Base-by-base conservation (phyloP, 371 early-diverging fungal genomes). In the Dinochytrium kinnereticum region DNA sequence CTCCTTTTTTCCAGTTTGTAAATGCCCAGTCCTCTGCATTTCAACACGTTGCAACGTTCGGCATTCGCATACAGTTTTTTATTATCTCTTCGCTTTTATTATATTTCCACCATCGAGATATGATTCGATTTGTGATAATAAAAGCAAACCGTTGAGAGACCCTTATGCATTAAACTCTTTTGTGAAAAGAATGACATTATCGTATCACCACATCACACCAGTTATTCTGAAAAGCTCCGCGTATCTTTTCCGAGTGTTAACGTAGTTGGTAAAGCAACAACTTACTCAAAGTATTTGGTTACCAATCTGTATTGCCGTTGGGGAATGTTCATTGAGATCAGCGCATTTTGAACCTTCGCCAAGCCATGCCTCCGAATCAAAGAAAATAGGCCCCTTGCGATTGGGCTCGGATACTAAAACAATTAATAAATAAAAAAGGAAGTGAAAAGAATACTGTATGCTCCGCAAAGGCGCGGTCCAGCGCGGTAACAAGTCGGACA, bases 281-380 rank as follows among this genome's bases (percentile, higher is more conserved):
- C 61, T 26, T 87, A 89, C 55, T 87, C 88, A 76, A 94, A 84
- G 76, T 92, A 95, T 33, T 88, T 84, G 71, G 90, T 88, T 77
- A 97, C 90, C 49, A 95, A 80, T 66, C 89, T 89, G 76, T 89
- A 90, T 37, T 94, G 91, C 0, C 92, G 83, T 28, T 89, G 90
- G 36, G 94, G 90, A 1, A 97, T 84, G 69, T 95, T 94, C 88
- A 97, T 89, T 38, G 95, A 91, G 2, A 95, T 90, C 64, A 95
- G 78, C 51, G 91, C 91, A 78, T 96, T 93, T 74, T 92, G 92
- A 64, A 98, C 93, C 79, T 96, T 97, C 64, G 93, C 91, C 34
- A 96, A 80, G 1, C 98, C 98, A 74, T 96, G 93, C 59, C 82
- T 84, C 37, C 89, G 85, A 53, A 96, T 92, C 19, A 98, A 80